A percentile compares a stretch with the other conserved stretches of the same genome.
phyloP scores from a whole-genome alignment of 768 basidiomycete species.

The Russula sp. region DNA sequence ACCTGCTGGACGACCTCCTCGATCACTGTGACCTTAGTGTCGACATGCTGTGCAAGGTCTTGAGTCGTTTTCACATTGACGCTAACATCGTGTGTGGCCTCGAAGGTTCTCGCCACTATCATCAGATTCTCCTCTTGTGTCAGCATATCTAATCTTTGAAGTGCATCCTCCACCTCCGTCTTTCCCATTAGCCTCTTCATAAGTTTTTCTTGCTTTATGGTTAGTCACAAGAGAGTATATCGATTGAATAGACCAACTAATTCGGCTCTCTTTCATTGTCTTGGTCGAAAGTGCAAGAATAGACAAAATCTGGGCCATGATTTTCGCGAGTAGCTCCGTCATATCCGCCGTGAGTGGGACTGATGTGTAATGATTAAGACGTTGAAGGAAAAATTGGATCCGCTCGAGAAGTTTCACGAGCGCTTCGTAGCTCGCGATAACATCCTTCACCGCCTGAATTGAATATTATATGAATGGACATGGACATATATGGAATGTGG shows the following conservation, averaged over 20 bases:
- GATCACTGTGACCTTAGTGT: neutral
- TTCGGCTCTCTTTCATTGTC: too few relatives aligned
- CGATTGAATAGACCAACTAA: neutral
- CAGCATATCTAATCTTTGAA: neutral
- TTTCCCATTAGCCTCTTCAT: neutral
- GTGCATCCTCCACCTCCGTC: neutral
- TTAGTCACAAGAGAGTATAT: neutral
- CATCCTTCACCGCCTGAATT: neutral
- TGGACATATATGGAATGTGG: fast-evolving
- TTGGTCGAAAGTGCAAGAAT: neutral
- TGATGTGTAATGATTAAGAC: neutral
- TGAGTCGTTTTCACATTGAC: too few relatives aligned
- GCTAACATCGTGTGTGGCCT: neutral
- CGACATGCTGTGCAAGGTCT: neutral
- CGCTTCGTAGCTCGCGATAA: neutral
- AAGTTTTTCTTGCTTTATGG: neutral
- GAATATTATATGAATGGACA: neutral
- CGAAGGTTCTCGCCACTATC: neutral
- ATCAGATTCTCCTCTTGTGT: neutral
- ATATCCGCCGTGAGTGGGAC: neutral
- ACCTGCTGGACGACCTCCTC: neutral
- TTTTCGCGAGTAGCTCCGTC: neutral
- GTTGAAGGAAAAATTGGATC: neutral
- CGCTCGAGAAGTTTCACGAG: neutral
- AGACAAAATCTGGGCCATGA: neutral